Evolutionary conservation across 371 early-diverging fungal species (phyloP).

Genomic region (Mortierella sp.): DNA sequence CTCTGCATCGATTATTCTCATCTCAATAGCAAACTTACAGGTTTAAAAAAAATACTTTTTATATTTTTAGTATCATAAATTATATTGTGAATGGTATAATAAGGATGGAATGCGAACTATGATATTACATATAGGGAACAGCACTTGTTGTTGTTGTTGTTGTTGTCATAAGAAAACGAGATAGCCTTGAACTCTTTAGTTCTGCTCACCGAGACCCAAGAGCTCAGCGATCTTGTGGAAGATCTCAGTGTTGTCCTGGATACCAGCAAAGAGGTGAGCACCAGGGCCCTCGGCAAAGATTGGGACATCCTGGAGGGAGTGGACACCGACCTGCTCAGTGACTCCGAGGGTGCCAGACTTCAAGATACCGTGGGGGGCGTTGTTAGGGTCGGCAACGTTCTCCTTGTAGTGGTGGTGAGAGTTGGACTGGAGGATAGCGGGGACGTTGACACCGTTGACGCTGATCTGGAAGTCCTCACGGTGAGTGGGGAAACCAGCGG

Average conservation of each 20-base stretch:
- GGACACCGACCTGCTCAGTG: slow-evolving; percentile 61
- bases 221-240: slow-evolving; percentile 70
- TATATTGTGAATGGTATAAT: not conserved
- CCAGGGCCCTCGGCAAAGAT: slow-evolving; percentile 70
- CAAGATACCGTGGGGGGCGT: slow-evolving; percentile 60
- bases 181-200: slow-evolving; percentile 10
- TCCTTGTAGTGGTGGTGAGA: slow-evolving; percentile 54
- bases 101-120: slow-evolving; percentile 8
- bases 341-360: slow-evolving; percentile 60
- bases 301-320: slow-evolving; percentile 73
- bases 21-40: too few relatives aligned
- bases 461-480: slow-evolving; percentile 72
- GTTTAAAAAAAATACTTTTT: too few relatives aligned
- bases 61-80: too few relatives aligned
- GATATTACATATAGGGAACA: slow-evolving; percentile 13
- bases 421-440: slow-evolving; percentile 52
- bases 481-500: slow-evolving; percentile 70
- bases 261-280: slow-evolving; percentile 65
- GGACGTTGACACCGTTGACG: slow-evolving; percentile 59
- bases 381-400: slow-evolving; percentile 58
- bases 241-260: slow-evolving; percentile 72
- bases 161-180: slow-evolving; percentile 2
- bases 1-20: too few relatives aligned
- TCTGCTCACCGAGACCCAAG: slow-evolving; percentile 55
- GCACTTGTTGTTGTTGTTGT: not conserved